Conservation (phyloP, 2,329 filamentous ascomycete species). For the Pestalotiopsis sp. region DNA sequence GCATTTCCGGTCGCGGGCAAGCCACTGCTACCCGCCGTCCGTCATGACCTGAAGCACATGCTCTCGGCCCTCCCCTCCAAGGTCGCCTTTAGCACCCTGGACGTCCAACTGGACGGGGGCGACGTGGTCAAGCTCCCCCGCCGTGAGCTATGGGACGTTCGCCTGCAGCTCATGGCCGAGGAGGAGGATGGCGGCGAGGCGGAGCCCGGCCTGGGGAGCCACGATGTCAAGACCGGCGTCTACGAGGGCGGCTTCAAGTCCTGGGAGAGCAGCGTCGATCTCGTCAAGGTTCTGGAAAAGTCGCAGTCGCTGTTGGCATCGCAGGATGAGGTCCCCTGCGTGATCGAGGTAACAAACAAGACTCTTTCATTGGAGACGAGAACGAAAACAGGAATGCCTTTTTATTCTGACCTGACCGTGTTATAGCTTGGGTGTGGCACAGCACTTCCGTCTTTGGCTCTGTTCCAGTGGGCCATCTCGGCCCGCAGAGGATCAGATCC, state of each 20-base stretch:
- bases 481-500: constrained; percentile 25
- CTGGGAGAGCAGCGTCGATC: constrained; percentile 84
- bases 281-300: constrained; percentile 68
- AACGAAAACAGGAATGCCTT: not conserved
- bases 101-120: constrained; percentile 62
- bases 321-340: constrained; percentile 39
- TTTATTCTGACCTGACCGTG: not conserved
- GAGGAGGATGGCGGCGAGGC: constrained; percentile 49
- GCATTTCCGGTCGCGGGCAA: constrained; percentile 67
- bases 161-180: constrained; percentile 79
- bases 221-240: constrained; percentile 79
- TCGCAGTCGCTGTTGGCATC: constrained; percentile 38
- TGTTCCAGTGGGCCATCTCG: constrained; percentile 65
- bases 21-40: constrained; percentile 57
- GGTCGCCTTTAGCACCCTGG: constrained; percentile 68
- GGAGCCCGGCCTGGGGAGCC: constrained; percentile 59
- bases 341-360: constrained; percentile 54
- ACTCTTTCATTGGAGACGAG: constrained; percentile 19
- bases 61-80: constrained; percentile 70
- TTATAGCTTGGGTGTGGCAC: constrained; percentile 76
- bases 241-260: constrained; percentile 91
- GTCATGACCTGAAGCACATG: constrained; percentile 54
- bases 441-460: constrained; percentile 70
- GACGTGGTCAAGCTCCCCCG: constrained; percentile 63
- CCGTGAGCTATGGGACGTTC: constrained; percentile 80